Evolutionary conservation across 805 yeast genomes (phyloP).

Genomic region (Saturnispora galanensis): DNA sequence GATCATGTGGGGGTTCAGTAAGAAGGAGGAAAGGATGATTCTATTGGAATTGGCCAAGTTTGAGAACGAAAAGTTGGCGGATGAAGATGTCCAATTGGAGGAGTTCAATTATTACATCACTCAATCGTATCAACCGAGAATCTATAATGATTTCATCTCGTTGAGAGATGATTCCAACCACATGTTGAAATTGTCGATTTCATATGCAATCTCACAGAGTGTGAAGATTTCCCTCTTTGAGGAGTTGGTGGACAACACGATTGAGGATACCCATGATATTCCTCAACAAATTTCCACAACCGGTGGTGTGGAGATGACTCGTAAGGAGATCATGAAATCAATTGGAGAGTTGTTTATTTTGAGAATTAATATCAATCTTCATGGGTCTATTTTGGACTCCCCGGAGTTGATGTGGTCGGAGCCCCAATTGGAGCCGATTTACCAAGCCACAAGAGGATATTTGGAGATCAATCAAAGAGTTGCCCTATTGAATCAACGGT

Average conservation of each 20-base stretch:
- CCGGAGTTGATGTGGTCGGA: slow-evolving; percentile 99
- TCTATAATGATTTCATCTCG: slow-evolving; percentile 91
- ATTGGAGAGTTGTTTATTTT: slow-evolving; percentile 92
- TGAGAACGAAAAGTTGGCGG: slow-evolving; percentile 83
- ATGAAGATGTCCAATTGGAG: slow-evolving; percentile 87
- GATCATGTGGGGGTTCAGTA: slow-evolving; percentile 91
- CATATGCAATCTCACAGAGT: slow-evolving; percentile 93
- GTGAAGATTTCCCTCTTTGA: slow-evolving; percentile 93
- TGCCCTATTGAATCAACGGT: slow-evolving; percentile 75
- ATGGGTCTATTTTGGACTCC: slow-evolving; percentile 85
- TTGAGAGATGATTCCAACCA: slow-evolving; percentile 82
- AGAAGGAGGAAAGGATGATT: slow-evolving; percentile 74
- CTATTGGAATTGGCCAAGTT: slow-evolving; percentile 79
- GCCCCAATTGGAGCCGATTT: slow-evolving; percentile 94
- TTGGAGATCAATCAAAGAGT: slow-evolving; percentile 93
- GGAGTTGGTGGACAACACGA: slow-evolving; percentile 92
- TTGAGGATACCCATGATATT: slow-evolving; percentile 93
- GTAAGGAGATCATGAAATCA: slow-evolving; percentile 93
- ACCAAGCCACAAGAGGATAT: slow-evolving; percentile 94
- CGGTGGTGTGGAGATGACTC: slow-evolving; percentile 90
- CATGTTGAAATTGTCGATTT: slow-evolving; percentile 84
- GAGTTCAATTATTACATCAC: slow-evolving; percentile 94
- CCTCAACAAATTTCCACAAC: slow-evolving; percentile 93
- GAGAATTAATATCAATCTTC: slow-evolving; percentile 70
- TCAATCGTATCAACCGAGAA: slow-evolving; percentile 87